Percentiles rank a stretch among this genome's conserved stretches.
phyloP scores from a whole-genome alignment of 805 yeast species.

The Ogataea angusta region DNA sequence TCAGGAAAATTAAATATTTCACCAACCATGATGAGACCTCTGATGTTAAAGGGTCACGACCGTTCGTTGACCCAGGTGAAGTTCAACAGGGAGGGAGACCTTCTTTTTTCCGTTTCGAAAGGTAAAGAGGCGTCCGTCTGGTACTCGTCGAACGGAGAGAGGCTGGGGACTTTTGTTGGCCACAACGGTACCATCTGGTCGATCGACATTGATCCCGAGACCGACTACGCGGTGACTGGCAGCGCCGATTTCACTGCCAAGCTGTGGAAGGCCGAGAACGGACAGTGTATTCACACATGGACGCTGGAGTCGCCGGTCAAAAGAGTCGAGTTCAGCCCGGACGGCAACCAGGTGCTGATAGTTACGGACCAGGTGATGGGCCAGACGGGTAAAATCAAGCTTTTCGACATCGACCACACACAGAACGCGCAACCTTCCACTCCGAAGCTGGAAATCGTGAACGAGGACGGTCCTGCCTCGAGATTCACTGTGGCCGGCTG shows the following conservation, averaged over 20 bases:
- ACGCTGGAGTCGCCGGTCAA: conserved; percentile 81
- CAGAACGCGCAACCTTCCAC: conserved; percentile 44
- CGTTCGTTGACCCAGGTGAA: conserved; percentile 97
- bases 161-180: conserved; percentile 86
- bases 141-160: conserved; percentile 94
- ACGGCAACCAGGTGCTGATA: conserved; percentile 63
- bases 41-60: conserved; percentile 87
- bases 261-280: conserved; percentile 80
- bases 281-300: conserved; percentile 72
- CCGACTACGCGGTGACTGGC: conserved; percentile 78
- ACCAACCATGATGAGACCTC: conserved; percentile 53
- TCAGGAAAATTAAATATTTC: conserved; percentile 4
- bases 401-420: conserved; percentile 57
- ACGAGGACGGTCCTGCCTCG: conserved; percentile 43
- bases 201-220: conserved; percentile 73
- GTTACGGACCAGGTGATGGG: conserved; percentile 94
- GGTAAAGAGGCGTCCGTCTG: conserved; percentile 88
- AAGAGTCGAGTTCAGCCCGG: conserved; percentile 81
- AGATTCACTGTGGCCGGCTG: conserved; percentile 84
- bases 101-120: conserved; percentile 87
- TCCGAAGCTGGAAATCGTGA: conserved; percentile 56
- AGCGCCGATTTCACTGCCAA: conserved; percentile 85
- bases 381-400: conserved; percentile 67
- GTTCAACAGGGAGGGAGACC: conserved; percentile 93
- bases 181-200: conserved; percentile 96